A percentile compares a stretch with the other conserved stretches of the same genome.
These are phyloP conservation scores for Trametes punicea DNA, from an alignment of 768 basidiomycete species.

Conservation along the genomic window DNA sequence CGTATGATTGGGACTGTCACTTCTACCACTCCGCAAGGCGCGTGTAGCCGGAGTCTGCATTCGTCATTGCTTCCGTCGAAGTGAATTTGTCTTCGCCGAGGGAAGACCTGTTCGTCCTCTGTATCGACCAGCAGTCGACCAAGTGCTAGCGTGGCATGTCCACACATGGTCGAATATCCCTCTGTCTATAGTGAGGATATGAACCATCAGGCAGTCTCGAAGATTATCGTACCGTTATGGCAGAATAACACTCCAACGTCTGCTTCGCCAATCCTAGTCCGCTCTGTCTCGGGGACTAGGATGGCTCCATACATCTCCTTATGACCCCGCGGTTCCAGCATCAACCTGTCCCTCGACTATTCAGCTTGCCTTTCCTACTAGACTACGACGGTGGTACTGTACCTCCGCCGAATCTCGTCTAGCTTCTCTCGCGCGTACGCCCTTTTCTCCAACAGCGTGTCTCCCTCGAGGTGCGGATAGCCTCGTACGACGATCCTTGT, in stretches of 20 bases:
- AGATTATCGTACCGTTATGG: conserved; percentile 34
- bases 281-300: conserved; percentile 35
- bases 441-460: conserved; percentile 36
- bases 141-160: conserved; percentile 40
- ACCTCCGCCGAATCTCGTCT: conserved; percentile 29
- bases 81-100: conserved; percentile 26
- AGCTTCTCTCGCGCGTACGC: conserved; percentile 29
- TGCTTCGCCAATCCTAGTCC: conserved; percentile 31
- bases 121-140: conserved; percentile 41
- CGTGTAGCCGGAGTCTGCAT: conserved; percentile 33
- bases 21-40: conserved; percentile 38
- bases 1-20: conserved; percentile 30
- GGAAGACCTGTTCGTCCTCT: conserved; percentile 32
- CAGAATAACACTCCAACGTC: conserved; percentile 43
- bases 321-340: conserved; percentile 40
- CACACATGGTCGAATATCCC: conserved; percentile 43
- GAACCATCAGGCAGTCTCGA: neutral
- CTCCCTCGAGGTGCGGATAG: conserved; percentile 33
- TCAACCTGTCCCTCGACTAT: conserved; percentile 25
- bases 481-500: conserved; percentile 37
- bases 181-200: conserved; percentile 22
- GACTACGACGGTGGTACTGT: neutral
- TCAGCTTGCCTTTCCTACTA: neutral
- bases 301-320: conserved; percentile 41
- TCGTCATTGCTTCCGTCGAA: conserved; percentile 22